phyloP scores from a whole-genome alignment of 1,284 basidiomycete species.

The Ganoderma leucocontextum region DNA sequence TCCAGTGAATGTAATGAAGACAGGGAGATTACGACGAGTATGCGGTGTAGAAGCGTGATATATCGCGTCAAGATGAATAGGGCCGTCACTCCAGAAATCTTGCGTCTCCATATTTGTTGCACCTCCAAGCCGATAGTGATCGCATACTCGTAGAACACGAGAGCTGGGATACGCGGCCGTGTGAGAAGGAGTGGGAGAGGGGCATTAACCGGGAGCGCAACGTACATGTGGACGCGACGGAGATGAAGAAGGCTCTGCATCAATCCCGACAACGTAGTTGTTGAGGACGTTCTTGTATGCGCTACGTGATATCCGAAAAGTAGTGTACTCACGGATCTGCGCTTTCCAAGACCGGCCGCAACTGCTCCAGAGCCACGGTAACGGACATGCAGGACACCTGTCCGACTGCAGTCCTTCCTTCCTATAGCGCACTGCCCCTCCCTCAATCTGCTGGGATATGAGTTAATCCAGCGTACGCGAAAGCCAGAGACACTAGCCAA shows the following conservation, averaged over 20 bases:
- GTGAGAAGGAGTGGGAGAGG: not conserved
- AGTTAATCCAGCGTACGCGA: not conserved
- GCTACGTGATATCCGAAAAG: not conserved
- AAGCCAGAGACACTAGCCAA: not conserved
- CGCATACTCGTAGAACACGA: slow-evolving; percentile 28
- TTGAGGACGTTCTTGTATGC: not conserved
- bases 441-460: not conserved
- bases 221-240: slow-evolving; percentile 9
- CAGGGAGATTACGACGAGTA: slow-evolving; percentile 20
- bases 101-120: slow-evolving; percentile 28
- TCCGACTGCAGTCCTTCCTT: not conserved
- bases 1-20: slow-evolving; percentile 18
- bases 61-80: slow-evolving; percentile 32
- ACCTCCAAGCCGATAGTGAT: slow-evolving; percentile 28
- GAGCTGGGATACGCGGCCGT: slow-evolving; percentile 14
- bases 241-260: slow-evolving; percentile 6
- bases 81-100: slow-evolving; percentile 18
- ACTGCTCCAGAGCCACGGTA: slow-evolving; percentile 1
- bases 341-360: slow-evolving; percentile 4
- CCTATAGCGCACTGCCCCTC: not conserved
- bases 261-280: too few relatives aligned
- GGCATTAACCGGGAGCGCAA: not conserved
- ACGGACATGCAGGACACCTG: slow-evolving; percentile 9
- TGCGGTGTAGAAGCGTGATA: slow-evolving; percentile 24
- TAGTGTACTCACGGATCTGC: slow-evolving; percentile 6